A percentile compares a stretch with the other conserved stretches of the same genome.
These are phyloP conservation scores for Sextonia rubra DNA, from an alignment of 164 flowering plant genomes.

Conservation along the genomic window DNA sequence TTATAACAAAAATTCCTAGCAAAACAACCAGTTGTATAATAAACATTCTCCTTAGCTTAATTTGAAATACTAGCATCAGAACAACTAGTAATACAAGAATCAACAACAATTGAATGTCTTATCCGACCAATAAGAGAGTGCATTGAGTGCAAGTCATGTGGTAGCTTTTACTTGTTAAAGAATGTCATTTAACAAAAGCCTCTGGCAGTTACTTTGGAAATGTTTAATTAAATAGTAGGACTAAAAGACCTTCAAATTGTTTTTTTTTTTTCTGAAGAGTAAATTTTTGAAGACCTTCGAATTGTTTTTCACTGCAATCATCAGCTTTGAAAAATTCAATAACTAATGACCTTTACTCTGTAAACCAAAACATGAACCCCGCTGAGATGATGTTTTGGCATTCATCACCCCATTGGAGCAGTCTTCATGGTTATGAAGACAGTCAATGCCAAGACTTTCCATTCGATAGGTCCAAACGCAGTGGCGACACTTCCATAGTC, in stretches of 20 bases:
- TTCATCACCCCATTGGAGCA: slow-evolving; percentile 8
- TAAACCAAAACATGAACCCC: slow-evolving; percentile 13
- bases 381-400: slow-evolving; percentile 19
- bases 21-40: neutral
- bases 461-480: slow-evolving; percentile 35
- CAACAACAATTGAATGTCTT: neutral
- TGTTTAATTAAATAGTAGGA: neutral
- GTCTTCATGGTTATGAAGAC: slow-evolving; percentile 12
- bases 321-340: neutral
- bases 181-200: neutral
- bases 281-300: neutral
- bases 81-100: neutral
- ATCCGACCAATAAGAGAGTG: too few relatives aligned
- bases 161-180: neutral
- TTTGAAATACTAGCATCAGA: neutral
- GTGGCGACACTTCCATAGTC: slow-evolving; percentile 43
- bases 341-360: slow-evolving; percentile 23
- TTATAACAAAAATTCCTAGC: neutral
- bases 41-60: too few relatives aligned
- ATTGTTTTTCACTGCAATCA: neutral
- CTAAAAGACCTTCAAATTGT: neutral
- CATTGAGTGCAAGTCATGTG: too few relatives aligned
- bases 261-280: too few relatives aligned
- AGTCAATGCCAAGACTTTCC: slow-evolving; percentile 24
- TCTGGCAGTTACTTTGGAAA: neutral